These are phyloP conservation scores for Fusarium sambucinum DNA, from an alignment of 2,329 filamentous ascomycete genomes.

Conservation along the genomic window DNA sequence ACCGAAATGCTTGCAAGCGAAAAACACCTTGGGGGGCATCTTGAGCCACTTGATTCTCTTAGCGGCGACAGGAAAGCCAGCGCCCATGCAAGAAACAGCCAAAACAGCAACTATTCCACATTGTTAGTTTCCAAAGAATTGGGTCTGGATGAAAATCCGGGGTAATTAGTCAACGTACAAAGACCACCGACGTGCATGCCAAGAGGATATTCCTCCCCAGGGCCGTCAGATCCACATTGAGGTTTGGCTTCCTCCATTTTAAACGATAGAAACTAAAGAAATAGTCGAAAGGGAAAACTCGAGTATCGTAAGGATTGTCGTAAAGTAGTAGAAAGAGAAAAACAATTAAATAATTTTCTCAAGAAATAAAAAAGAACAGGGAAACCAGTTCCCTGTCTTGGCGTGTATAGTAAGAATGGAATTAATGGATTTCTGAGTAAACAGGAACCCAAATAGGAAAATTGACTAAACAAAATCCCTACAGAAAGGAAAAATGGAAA, in stretches of 20 bases:
- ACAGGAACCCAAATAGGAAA: slow-evolving; percentile 3
- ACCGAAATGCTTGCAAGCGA: slow-evolving; percentile 74
- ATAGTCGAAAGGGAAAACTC: not conserved
- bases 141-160: not conserved
- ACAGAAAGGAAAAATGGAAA: not conserved
- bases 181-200: slow-evolving; percentile 48
- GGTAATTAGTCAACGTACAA: slow-evolving; percentile 42
- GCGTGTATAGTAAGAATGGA: not conserved
- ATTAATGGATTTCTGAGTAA: slow-evolving; percentile 3
- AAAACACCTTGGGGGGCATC: slow-evolving; percentile 68
- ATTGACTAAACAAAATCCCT: not conserved
- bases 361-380: not conserved
- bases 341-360: not conserved
- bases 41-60: slow-evolving; percentile 70
- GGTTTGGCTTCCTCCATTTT: slow-evolving; percentile 43
- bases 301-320: slow-evolving; percentile 12
- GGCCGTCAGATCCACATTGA: slow-evolving; percentile 44
- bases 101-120: slow-evolving; percentile 46
- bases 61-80: slow-evolving; percentile 65
- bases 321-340: not conserved
- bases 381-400: slow-evolving; percentile 16
- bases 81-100: slow-evolving; percentile 52
- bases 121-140: not conserved
- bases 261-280: not conserved
- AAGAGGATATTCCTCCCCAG: slow-evolving; percentile 45